These are phyloP conservation scores for Ustilago cynodontis DNA, from an alignment of 1,284 basidiomycete species.

Conservation along the genomic window DNA sequence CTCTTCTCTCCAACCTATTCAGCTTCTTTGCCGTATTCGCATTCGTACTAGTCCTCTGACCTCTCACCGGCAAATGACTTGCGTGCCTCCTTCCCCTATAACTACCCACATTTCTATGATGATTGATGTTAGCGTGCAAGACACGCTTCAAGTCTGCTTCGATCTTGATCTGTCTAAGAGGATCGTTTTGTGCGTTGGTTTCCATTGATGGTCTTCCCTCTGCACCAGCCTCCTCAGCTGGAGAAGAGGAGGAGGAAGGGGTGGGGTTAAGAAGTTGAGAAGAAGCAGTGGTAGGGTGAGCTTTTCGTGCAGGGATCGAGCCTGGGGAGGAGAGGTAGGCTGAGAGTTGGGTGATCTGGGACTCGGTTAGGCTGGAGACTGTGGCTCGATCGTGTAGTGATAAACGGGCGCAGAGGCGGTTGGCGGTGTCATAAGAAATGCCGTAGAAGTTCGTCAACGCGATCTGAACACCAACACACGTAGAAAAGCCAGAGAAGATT, in stretches of 20 bases:
- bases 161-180: constrained; percentile 80
- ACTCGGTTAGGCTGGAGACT: constrained; percentile 80
- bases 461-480: constrained; percentile 73
- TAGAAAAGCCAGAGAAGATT: background rate
- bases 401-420: constrained; percentile 85
- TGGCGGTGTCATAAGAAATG: constrained; percentile 79
- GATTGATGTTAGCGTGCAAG: constrained; percentile 86
- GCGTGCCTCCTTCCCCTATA: constrained; percentile 88
- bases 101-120: constrained; percentile 88
- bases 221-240: background rate
- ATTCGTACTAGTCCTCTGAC: constrained; percentile 88
- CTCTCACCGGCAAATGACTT: constrained; percentile 87
- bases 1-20: constrained; percentile 77
- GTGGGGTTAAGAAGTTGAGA: constrained; percentile 1
- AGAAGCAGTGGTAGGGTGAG: constrained; percentile 57
- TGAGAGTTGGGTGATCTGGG: constrained; percentile 84
- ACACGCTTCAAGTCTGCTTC: constrained; percentile 84
- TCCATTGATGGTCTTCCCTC: constrained; percentile 46
- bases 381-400: constrained; percentile 83
- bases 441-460: constrained; percentile 88
- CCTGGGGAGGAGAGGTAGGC: constrained; percentile 88
- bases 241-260: background rate
- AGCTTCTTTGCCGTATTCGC: constrained; percentile 86
- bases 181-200: constrained; percentile 59
- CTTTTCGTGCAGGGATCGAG: constrained; percentile 75